These are phyloP conservation scores for Mycosphaerella sp. DNA, from an alignment of 2,329 filamentous ascomycete species.

Conservation along the genomic window DNA sequence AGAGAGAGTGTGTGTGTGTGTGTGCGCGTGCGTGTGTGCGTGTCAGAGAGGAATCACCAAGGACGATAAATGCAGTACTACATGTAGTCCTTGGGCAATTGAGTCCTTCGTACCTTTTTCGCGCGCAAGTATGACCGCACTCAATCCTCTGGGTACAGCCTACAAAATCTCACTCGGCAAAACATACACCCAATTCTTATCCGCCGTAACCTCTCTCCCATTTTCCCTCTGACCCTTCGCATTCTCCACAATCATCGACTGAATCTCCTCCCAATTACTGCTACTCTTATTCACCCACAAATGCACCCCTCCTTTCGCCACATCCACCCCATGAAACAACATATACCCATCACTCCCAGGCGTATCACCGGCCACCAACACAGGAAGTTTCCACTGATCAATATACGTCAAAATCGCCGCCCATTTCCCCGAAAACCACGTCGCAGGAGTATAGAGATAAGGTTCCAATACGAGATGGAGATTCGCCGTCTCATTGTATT, in stretches of 20 bases:
- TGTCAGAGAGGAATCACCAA: no score
- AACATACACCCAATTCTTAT: constrained; percentile 44
- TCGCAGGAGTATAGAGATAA: constrained; percentile 41
- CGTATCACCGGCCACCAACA: constrained; percentile 42
- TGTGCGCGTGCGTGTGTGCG: no score
- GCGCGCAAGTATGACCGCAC: no score
- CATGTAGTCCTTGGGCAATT: no score
- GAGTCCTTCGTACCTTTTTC: no score
- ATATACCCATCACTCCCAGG: constrained; percentile 42
- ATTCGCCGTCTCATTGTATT: constrained; percentile 35
- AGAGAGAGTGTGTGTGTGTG: no score
- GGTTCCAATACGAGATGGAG: constrained; percentile 39
- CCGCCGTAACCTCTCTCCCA: constrained; percentile 37
- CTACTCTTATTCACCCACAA: constrained; percentile 41
- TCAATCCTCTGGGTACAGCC: no score
- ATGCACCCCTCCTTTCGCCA: constrained; percentile 38
- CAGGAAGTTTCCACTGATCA: constrained; percentile 40
- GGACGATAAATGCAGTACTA: no score
- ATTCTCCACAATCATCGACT: constrained; percentile 36
- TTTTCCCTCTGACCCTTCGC: constrained; percentile 34
- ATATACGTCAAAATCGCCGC: constrained; percentile 36
- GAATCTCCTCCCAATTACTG: constrained; percentile 33
- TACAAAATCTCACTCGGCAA: constrained; percentile 35
- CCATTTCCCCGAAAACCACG: constrained; percentile 43
- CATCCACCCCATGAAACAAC: constrained; percentile 43